Evolutionary conservation across 2,329 filamentous ascomycete species (phyloP).

Genomic region (Mariannaea elegans): DNA sequence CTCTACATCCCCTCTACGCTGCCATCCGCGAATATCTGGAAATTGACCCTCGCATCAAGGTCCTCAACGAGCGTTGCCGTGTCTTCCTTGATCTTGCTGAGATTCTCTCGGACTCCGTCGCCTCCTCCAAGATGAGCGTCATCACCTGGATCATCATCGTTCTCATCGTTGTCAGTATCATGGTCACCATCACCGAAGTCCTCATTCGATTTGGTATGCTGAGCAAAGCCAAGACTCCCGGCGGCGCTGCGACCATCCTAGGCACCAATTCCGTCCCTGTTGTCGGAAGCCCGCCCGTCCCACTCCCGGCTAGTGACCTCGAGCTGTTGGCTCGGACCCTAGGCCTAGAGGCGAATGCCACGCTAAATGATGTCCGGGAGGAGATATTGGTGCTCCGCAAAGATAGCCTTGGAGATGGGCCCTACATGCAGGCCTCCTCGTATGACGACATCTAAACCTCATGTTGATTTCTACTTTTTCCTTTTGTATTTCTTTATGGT

Average conservation of each 20-base stretch:
- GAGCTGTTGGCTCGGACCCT: conserved; percentile 47
- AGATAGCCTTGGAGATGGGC: conserved; percentile 16
- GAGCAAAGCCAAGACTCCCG: conserved; percentile 34
- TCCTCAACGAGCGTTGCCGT: conserved; percentile 94
- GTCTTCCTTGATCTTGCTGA: conserved; percentile 97
- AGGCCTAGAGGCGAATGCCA: conserved; percentile 46
- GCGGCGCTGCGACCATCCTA: conserved; percentile 16
- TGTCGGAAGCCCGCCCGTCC: conserved; percentile 13
- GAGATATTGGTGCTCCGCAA: conserved; percentile 45
- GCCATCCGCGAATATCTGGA: conserved; percentile 97
- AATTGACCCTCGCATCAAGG: conserved; percentile 94
- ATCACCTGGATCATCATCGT: conserved; percentile 99
- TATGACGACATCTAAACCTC: conserved; percentile 28
- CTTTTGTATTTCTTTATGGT: conserved; percentile 15
- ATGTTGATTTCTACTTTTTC: background rate
- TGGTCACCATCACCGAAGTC: conserved; percentile 91
- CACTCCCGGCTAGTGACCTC: conserved; percentile 42
- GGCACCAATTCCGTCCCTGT: conserved; percentile 29
- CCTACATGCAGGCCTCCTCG: conserved; percentile 19
- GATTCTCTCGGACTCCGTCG: conserved; percentile 90
- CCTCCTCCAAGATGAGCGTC: conserved; percentile 92
- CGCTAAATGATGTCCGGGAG: conserved; percentile 46
- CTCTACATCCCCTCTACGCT: conserved; percentile 90
- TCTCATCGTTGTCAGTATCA: conserved; percentile 88
- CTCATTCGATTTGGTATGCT: conserved; percentile 85